Conservation (phyloP, 305 asterid species). For the Caryopteris hybrid region DNA sequence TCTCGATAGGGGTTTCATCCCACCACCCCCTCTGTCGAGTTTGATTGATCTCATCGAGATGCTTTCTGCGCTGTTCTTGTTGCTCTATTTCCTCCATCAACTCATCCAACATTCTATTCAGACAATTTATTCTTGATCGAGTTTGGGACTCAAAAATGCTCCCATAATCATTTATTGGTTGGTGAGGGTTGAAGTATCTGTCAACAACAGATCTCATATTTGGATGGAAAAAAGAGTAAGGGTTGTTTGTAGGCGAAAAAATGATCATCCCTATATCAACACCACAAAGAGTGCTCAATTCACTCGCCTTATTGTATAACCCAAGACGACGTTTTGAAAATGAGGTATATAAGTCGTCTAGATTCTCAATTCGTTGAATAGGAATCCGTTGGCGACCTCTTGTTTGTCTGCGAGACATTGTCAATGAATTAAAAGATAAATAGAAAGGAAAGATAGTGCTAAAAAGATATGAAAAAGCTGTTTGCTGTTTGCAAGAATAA, state of each 20-base stretch:
- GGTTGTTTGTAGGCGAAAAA: conserved; percentile 29
- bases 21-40: conserved; percentile 9
- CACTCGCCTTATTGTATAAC: conserved; percentile 29
- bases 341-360: conserved; percentile 22
- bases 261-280: conserved; percentile 32
- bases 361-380: conserved; percentile 17
- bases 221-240: conserved; percentile 40
- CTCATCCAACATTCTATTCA: conserved; percentile 12
- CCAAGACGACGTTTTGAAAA: conserved; percentile 38
- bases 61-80: not conserved
- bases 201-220: conserved; percentile 21
- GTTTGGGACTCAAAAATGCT: not conserved
- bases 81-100: not conserved
- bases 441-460: too few species aligned
- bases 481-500: too few species aligned
- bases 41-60: not conserved
- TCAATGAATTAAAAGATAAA: too few species aligned
- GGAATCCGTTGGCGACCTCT: conserved; percentile 38
- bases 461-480: too few species aligned
- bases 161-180: not conserved
- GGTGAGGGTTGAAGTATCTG: conserved; percentile 5
- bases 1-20: conserved; percentile 12
- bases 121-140: not conserved
- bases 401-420: conserved; percentile 19
- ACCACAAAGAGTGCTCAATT: conserved; percentile 23